These are phyloP conservation scores for Anthoceros angustus DNA, from an alignment of 225 moss, liverwort and hornwort genomes.

Conservation along the genomic window DNA sequence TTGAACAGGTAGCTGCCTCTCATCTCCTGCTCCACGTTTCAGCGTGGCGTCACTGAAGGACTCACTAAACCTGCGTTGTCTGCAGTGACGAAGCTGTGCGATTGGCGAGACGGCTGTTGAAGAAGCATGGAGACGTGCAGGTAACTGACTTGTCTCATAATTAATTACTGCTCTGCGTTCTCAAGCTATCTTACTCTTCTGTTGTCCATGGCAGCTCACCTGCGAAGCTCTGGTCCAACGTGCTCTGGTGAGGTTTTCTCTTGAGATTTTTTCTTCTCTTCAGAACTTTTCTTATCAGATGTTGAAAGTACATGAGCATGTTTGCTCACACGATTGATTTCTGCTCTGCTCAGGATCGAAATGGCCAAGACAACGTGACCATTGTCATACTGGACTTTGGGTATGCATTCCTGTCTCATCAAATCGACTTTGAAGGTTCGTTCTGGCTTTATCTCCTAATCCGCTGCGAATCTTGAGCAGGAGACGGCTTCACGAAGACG, in stretches of 20 bases:
- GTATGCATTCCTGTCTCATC: slow-evolving; percentile 16
- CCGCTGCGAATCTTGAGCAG: neutral
- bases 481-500: neutral
- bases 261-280: slow-evolving; percentile 3
- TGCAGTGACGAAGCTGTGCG: slow-evolving; percentile 65
- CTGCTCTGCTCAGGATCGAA: slow-evolving; percentile 36
- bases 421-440: neutral
- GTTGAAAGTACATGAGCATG: neutral
- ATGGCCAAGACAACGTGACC: slow-evolving; percentile 67
- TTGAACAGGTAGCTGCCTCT: slow-evolving; percentile 50
- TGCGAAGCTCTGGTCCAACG: slow-evolving; percentile 61
- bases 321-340: neutral
- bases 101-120: slow-evolving; percentile 59
- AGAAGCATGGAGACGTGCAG: slow-evolving; percentile 62
- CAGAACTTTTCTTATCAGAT: too few relatives aligned
- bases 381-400: slow-evolving; percentile 64
- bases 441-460: neutral
- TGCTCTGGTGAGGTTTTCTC: slow-evolving; percentile 45
- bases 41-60: neutral
- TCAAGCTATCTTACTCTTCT: neutral
- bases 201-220: slow-evolving; percentile 32
- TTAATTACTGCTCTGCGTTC: neutral
- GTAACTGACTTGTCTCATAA: slow-evolving; percentile 14
- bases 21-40: neutral
- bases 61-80: slow-evolving; percentile 6